Conservation (phyloP, 2,329 filamentous ascomycete species). For the Didymella sp. region DNA sequence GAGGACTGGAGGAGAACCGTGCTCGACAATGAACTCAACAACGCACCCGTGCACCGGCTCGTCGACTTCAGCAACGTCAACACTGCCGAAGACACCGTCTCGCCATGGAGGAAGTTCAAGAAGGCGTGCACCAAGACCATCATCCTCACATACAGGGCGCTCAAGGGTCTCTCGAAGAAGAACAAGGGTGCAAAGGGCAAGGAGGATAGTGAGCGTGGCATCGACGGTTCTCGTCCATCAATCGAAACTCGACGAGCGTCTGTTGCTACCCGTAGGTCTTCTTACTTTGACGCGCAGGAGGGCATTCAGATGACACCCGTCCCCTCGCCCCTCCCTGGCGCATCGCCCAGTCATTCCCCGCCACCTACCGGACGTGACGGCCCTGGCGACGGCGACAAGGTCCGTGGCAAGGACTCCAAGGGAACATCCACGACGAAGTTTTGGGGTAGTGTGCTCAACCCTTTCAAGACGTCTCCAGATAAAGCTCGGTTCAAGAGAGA, state of each 20-base stretch:
- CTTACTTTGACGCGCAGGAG: slow-evolving; percentile 59
- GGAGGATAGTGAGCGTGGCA: slow-evolving; percentile 57
- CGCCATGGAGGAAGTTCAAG: slow-evolving; percentile 85
- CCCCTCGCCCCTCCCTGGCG: slow-evolving; percentile 73
- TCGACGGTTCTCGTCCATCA: slow-evolving; percentile 68
- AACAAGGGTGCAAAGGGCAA: slow-evolving; percentile 44
- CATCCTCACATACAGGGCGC: slow-evolving; percentile 61
- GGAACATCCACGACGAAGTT: slow-evolving; percentile 55
- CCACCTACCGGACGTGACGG: slow-evolving; percentile 37
- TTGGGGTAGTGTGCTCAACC: slow-evolving; percentile 77
- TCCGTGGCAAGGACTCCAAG: slow-evolving; percentile 33
- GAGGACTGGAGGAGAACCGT: slow-evolving; percentile 94
- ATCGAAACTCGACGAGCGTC: slow-evolving; percentile 68
- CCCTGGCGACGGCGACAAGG: slow-evolving; percentile 37
- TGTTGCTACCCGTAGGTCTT: slow-evolving; percentile 61
- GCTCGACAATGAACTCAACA: slow-evolving; percentile 93
- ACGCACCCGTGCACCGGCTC: slow-evolving; percentile 90
- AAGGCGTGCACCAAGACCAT: slow-evolving; percentile 77
- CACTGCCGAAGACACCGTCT: slow-evolving; percentile 83
- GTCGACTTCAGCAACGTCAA: slow-evolving; percentile 94
- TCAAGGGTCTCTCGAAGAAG: slow-evolving; percentile 52
- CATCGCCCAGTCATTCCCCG: slow-evolving; percentile 39
- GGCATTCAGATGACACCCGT: slow-evolving; percentile 97
- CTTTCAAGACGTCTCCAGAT: slow-evolving; percentile 67
- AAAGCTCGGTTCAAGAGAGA: slow-evolving; percentile 89